Conservation (phyloP, 2,329 filamentous ascomycete genomes). For the Ceratocystis diversiconidia region DNA sequence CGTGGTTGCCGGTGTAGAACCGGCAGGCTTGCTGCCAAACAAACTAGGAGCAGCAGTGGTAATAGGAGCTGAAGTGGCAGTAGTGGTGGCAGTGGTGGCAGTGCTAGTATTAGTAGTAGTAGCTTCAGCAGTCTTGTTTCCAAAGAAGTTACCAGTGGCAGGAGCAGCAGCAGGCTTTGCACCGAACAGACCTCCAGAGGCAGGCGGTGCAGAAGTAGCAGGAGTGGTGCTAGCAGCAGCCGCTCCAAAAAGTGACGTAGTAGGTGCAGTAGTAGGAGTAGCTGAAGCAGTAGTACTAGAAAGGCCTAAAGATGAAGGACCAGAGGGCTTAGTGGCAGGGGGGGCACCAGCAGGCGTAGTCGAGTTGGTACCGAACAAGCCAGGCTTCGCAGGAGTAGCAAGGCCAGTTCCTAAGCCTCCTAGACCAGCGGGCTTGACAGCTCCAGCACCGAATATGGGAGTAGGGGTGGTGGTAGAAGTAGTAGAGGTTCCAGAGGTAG, state of each 20-base stretch:
- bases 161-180: conserved; percentile 21
- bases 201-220: conserved; percentile 18
- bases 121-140: conserved; percentile 12
- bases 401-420: background rate
- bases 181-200: conserved; percentile 21
- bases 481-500: conserved; percentile 4
- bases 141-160: conserved; percentile 21
- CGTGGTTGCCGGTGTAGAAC: conserved; percentile 5
- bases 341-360: conserved; percentile 18
- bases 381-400: conserved; percentile 16
- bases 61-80: conserved; percentile 22
- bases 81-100: conserved; percentile 23
- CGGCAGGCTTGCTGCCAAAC: conserved; percentile 19
- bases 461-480: conserved; percentile 14
- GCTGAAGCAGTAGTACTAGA: conserved; percentile 20
- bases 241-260: conserved; percentile 20
- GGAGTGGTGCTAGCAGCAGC: conserved; percentile 19
- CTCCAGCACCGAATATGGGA: conserved; percentile 19
- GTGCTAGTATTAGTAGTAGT: conserved; percentile 23
- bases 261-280: conserved; percentile 21
- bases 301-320: conserved; percentile 21
- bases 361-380: conserved; percentile 22
- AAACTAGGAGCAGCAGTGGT: conserved; percentile 15
- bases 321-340: conserved; percentile 14
- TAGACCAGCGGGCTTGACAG: conserved; percentile 1